A percentile compares a stretch with the other conserved stretches of the same genome.
Evolutionary conservation across 2,329 filamentous ascomycete genomes (phyloP).

Genomic region (Macroventuria anomochaeta): DNA sequence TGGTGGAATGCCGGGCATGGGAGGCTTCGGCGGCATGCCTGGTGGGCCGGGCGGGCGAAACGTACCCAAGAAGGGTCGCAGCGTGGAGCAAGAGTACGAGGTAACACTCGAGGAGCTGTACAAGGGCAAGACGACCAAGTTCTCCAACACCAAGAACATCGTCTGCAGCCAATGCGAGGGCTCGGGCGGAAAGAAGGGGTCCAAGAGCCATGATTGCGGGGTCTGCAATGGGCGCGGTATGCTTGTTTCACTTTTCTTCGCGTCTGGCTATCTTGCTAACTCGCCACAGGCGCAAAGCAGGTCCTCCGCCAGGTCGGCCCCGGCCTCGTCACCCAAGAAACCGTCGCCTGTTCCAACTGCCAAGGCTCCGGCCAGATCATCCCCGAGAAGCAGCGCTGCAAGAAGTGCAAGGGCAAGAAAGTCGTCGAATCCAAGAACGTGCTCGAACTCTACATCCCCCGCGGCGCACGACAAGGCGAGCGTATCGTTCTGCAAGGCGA

Average conservation of each 20-base stretch:
- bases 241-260: conserved; percentile 4
- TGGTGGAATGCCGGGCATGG: conserved; percentile 72
- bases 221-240: conserved; percentile 79
- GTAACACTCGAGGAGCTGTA: conserved; percentile 94
- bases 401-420: conserved; percentile 95
- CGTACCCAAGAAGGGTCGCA: conserved; percentile 71
- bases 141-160: conserved; percentile 92
- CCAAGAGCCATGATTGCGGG: conserved; percentile 81
- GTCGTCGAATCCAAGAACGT: conserved; percentile 90
- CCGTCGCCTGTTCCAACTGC: conserved; percentile 81
- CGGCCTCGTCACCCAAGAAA: conserved; percentile 81
- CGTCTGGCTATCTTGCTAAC: conserved; percentile 22
- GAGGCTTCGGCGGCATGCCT: conserved; percentile 57
- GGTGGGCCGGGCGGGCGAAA: conserved; percentile 57
- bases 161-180: conserved; percentile 89
- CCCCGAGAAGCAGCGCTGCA: conserved; percentile 97
- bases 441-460: conserved; percentile 93
- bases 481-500: conserved; percentile 90
- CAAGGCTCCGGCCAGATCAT: conserved; percentile 83
- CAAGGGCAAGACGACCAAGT: conserved; percentile 98
- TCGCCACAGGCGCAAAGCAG: conserved; percentile 67
- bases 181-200: conserved; percentile 87
- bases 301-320: conserved; percentile 84
- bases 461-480: conserved; percentile 80
- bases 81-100: conserved; percentile 90